Percentiles rank a stretch among this genome's conserved stretches.
phyloP scores from a whole-genome alignment of 2,329 filamentous ascomycete genomes.

The Colletotrichum navitas region DNA sequence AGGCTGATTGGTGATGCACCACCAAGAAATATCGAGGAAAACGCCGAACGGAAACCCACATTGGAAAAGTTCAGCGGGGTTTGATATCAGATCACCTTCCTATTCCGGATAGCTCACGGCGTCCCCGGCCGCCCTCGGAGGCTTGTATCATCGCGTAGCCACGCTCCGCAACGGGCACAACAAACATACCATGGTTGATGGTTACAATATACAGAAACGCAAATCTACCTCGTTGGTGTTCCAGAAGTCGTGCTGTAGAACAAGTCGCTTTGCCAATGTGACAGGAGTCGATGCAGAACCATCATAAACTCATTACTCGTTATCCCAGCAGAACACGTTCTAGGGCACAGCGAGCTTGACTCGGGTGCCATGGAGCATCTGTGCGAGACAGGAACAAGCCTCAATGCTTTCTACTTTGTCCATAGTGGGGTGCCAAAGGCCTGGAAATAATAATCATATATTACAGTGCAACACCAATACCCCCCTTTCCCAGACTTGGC shows the following conservation, averaged over 20 bases:
- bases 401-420: background rate
- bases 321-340: background rate
- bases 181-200: background rate
- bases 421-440: background rate
- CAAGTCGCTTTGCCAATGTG: too few relatives aligned
- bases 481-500: background rate
- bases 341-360: background rate
- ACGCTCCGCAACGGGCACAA: background rate
- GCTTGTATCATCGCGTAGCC: too few relatives aligned
- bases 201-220: background rate
- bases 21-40: constrained; percentile 24
- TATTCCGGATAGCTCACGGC: constrained; percentile 16
- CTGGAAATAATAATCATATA: too few relatives aligned
- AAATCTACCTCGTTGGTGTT: background rate
- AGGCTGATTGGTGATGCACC: background rate
- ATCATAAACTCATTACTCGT: background rate
- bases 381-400: background rate
- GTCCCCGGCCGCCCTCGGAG: background rate
- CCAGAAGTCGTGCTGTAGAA: background rate
- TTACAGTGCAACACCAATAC: background rate
- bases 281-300: background rate
- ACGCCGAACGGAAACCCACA: constrained; percentile 18
- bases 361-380: background rate
- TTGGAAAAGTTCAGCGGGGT: constrained; percentile 12
- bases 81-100: constrained; percentile 15